Percentiles rank a stretch among this genome's conserved stretches.
These are phyloP conservation scores for Oryza brachyantha DNA, from an alignment of 176 grass and related monocot species.

Conservation along the genomic window DNA sequence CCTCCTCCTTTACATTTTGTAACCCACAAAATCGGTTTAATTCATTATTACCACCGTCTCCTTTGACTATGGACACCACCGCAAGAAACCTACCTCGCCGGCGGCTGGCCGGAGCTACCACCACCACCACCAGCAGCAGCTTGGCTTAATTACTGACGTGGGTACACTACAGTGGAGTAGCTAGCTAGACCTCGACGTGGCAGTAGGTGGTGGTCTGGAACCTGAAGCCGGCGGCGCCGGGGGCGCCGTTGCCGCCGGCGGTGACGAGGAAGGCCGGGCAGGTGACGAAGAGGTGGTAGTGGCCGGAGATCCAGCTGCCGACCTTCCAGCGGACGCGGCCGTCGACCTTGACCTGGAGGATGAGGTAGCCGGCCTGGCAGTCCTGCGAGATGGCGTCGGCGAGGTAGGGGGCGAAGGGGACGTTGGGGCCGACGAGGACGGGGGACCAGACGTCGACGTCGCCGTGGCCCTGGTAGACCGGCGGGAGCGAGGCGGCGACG, in stretches of 20 bases:
- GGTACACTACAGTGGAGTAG: too few species aligned
- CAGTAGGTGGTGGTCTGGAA: slow-evolving; percentile 57
- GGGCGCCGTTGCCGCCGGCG: slow-evolving; percentile 22
- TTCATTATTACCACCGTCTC: slow-evolving; percentile 21
- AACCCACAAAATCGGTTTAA: background rate
- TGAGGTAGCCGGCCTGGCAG: slow-evolving; percentile 44
- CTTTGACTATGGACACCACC: background rate
- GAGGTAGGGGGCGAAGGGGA: slow-evolving; percentile 62
- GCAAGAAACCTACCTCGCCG: slow-evolving; percentile 26
- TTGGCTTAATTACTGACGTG: background rate
- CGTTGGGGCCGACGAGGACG: slow-evolving; percentile 39
- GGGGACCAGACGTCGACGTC: slow-evolving; percentile 71
- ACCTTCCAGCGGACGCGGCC: slow-evolving; percentile 75
- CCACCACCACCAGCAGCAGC: background rate
- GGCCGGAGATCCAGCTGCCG: slow-evolving; percentile 65
- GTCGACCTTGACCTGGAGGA: slow-evolving; percentile 59
- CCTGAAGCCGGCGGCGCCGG: slow-evolving; percentile 30
- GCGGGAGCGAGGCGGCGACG: slow-evolving; percentile 46
- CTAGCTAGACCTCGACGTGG: slow-evolving; percentile 72
- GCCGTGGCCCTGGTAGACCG: slow-evolving; percentile 67
- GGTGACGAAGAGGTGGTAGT: slow-evolving; percentile 59
- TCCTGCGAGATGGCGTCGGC: slow-evolving; percentile 38
- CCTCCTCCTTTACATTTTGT: slow-evolving; percentile 26
- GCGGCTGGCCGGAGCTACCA: background rate
- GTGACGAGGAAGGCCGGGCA: slow-evolving; percentile 63